phyloP scores from a whole-genome alignment of 2,329 filamentous ascomycete species.

The Aureobasidium leucospermi region DNA sequence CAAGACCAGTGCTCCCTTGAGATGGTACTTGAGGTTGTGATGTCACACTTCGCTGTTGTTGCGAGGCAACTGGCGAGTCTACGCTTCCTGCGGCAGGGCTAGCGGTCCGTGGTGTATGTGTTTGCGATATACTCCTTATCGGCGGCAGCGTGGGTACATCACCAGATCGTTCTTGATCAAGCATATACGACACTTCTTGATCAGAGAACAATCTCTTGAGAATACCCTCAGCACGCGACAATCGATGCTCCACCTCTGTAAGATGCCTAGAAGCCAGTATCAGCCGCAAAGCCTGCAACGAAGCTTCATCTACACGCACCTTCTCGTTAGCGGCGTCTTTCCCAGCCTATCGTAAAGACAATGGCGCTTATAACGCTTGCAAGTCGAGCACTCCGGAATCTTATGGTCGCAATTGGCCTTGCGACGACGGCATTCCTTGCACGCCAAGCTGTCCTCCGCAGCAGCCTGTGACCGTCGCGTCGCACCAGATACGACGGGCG shows the following conservation, averaged over 20 bases:
- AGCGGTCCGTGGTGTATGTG: background rate
- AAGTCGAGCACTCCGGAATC: constrained; percentile 10
- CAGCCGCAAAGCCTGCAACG: background rate
- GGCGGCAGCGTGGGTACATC: constrained; percentile 9
- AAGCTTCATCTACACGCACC: background rate
- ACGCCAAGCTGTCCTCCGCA: constrained; percentile 9
- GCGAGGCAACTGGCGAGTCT: background rate
- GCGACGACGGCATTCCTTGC: constrained; percentile 13
- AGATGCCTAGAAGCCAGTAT: background rate
- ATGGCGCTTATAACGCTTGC: constrained; percentile 9
- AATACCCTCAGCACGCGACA: constrained; percentile 7
- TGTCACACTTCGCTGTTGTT: background rate
- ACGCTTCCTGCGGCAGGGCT: background rate
- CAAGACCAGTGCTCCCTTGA: background rate
- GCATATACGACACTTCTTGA: constrained; percentile 8
- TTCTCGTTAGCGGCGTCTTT: constrained; percentile 10
- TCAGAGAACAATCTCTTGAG: constrained; percentile 7
- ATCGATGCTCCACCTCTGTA: constrained; percentile 12
- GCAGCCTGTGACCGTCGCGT: constrained; percentile 7
- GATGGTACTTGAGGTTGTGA: background rate
- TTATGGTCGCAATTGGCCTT: constrained; percentile 13
- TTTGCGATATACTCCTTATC: background rate
- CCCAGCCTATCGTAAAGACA: constrained; percentile 7
- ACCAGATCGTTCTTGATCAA: constrained; percentile 9
- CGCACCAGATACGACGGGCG: background rate